Base-by-base conservation (phyloP, 257 asterid genomes). In the Rubia yunnanensis region DNA sequence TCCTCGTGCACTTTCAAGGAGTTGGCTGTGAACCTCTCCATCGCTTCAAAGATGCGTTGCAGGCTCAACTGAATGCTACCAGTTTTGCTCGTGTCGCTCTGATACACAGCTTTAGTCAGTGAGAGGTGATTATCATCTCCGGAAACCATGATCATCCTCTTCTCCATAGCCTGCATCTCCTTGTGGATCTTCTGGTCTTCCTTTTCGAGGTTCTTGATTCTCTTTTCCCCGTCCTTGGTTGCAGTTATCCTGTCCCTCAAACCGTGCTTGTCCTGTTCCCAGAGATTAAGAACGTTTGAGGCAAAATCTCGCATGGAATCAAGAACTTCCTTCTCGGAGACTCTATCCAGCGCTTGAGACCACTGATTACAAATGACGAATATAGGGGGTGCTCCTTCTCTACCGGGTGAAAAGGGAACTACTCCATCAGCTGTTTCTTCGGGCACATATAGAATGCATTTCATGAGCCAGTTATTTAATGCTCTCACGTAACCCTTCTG, bases 361-460 rank as follows among this genome's bases (percentile, higher is more conserved):
- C 98, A 92, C 31, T 87, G 98, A 60, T 87, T 76, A 72, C 96
- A 92, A 24, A 85, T 73, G 39, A 87, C 83, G 61, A 92, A 92
- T 27, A 89, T 82, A 0, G 96, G 91, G 23, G 98, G 98, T 17
- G 98, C 98, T 18, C 98, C 97, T 2, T 89, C 82, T 53, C 97
- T 83, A 50, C 98, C 87, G 6, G 98, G 98, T 65, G 98, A 92
- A 72, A 92, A 89, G 5, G 97, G 96, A 78, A 74, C 96, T 22
- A 78, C 49, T 31, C 98, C 97, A 66, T 92, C 98, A 18, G 89
- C 64, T 36, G 98, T 92, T 84, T 89, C 98, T 70, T 92, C 98
- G 4, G 97, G 98, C 35, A 87, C 94, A 34, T 92, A 87, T 17
- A 84, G 83, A 60, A 92, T 89, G 74, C 96, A 92, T 79, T 92